Conservation (phyloP, 345 rosid genomes). For the Brassica nigra region DNA sequence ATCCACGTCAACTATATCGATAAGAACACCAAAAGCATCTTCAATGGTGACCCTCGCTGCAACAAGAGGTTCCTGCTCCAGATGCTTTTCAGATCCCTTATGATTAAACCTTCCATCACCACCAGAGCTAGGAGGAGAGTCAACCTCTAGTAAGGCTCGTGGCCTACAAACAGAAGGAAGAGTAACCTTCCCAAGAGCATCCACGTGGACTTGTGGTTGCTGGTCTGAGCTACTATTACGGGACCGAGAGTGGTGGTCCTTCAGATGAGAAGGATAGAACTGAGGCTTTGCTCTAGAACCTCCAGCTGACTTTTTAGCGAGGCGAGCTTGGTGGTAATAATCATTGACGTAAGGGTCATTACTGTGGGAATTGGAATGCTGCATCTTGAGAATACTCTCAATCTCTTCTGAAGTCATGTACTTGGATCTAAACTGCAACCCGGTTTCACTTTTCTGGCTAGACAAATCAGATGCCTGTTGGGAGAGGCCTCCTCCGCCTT, state of each 20-base stretch:
- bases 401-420: background rate
- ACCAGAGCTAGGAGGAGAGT: background rate
- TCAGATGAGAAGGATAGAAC: background rate
- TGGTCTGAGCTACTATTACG: background rate
- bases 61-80: background rate
- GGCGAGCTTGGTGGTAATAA: background rate
- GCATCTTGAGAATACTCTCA: background rate
- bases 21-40: background rate
- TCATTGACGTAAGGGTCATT: background rate
- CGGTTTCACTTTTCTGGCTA: background rate
- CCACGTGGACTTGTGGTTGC: background rate
- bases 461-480: background rate
- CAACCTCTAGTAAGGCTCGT: background rate
- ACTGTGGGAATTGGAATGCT: background rate
- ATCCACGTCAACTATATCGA: background rate
- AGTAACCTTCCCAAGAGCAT: background rate
- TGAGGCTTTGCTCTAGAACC: background rate
- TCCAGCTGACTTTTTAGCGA: background rate
- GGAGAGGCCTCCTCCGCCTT: background rate
- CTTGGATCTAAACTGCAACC: background rate
- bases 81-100: background rate
- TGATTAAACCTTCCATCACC: no score
- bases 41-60: background rate
- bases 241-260: background rate
- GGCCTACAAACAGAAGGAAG: background rate